Base-by-base conservation (phyloP, 106 monocot species). In the Dioscorea zingiberensis region DNA sequence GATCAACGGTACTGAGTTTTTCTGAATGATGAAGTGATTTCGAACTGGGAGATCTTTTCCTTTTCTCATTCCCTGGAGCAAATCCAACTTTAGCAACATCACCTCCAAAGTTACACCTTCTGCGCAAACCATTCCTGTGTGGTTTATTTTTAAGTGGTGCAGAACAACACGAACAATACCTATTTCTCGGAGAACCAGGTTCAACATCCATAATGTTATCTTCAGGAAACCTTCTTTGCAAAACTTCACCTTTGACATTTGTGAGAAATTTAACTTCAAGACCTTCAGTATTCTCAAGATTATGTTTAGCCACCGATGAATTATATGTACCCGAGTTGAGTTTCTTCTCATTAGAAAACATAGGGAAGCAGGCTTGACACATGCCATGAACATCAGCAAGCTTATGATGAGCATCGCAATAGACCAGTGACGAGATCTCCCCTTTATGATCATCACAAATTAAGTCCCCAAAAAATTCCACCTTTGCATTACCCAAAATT, bases 131-230 rank as follows among this genome's bases (percentile, higher is more conserved):
- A 38, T 38, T 38, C 22, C 21, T 19, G 44, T 14, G 3, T 17
- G 51, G 17, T 22, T 32, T 53, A 55, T 25, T 71, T 5, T 45
- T 68, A 11, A 73, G 28, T 23, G 55, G 48, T 47, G 29, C 44
- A 0, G 69, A 76, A 46, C 84, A 84, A 55, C 84, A 84, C 18
- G 76, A 80, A 21, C 84, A 84, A 17, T 27, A 25, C 61, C 44
- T 48, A 27, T 19, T 68, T 24, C 53, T 29, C 21, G 19, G n/a
- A 22, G 64, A 69, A 10, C 44, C 58, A 18, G 16, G 11, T 51
- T 65, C 60, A 13, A 48, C 57, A 4, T 64, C 12, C 5, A 17
- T 22, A 23, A 38, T 10, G 26, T 77, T 59, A 14, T 77, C 53
- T 16, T 30, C 65, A 51, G 25, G 3, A 18, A 15, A 48, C 21